Evolutionary conservation across 140 eudicot genomes (phyloP), one percentile per base, ranked within the genome.

Genomic region (Flaveria floridana): DNA sequence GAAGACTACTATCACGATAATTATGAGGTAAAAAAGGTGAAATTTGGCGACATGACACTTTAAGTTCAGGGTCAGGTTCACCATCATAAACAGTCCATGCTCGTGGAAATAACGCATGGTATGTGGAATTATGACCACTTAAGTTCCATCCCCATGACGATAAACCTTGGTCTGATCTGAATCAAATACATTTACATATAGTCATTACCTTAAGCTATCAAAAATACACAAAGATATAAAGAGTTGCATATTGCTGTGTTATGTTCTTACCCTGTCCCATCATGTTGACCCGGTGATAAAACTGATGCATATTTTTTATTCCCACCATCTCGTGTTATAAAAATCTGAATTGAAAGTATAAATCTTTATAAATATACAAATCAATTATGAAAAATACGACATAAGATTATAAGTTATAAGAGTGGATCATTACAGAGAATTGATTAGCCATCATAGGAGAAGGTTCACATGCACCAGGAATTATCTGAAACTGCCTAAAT

Each of bases 61-160:
- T 93, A 21, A 93, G 87, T 73, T 93, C 98, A 14, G 98, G 98
- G 78, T 93, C 98, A 19, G 98, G 98, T 82, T 93, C 98, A 78
- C 98, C 98, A 75, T 93, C 97, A 81, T 93, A 93, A 70, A 93
- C 80, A 10, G 97, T 93, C 98, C 98, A 93, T 51, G 98, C 93
- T 84, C 98, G 82, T 51, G 97, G 98, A 76, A 93, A 93, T 63
- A 93, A 78, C 14, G 97, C 98, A 76, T 90, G 97, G 73, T 93
- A 93, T 42, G 97, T 90, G 10, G 98, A 93, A 79, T 93, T 91
- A 66, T 93, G 98, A 51, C 98, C 98, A 74, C 70, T 87, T 78
- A 93, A 83, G 82, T 93, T 93, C 98, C 98, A 93, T 0, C 96
- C 98, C 98, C 98, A 93, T 50, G 98, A 93, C 68, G 97, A 93